A percentile compares a stretch with the other conserved stretches of the same genome.
phyloP scores from a whole-genome alignment of 2,329 filamentous ascomycete genomes.

The Colletotrichum sojae region DNA sequence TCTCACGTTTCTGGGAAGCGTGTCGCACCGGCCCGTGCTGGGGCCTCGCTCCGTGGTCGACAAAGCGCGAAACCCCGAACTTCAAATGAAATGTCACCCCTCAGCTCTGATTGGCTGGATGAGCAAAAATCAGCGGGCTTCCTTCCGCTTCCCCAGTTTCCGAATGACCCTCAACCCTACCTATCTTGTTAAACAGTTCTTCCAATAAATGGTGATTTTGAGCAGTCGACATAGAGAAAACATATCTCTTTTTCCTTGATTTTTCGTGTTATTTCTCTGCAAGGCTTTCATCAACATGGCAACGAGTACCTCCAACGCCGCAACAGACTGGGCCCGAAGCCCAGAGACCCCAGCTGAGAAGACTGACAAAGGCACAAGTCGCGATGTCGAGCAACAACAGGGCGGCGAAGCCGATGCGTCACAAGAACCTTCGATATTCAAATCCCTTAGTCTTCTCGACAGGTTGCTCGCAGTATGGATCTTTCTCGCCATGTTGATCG shows the following conservation, averaged over 20 bases:
- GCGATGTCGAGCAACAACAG: conserved; percentile 37
- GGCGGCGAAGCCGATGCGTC: neutral
- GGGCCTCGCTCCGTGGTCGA: neutral
- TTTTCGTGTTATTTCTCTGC: too few relatives aligned
- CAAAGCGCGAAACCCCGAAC: neutral
- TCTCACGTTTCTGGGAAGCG: neutral
- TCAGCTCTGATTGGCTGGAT: conserved; percentile 31
- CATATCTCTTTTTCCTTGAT: neutral
- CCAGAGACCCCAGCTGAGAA: neutral
- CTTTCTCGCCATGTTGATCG: conserved; percentile 81
- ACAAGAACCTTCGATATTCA: conserved; percentile 61
- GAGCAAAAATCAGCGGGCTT: neutral
- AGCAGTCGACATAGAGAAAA: neutral
- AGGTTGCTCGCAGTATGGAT: conserved; percentile 81
- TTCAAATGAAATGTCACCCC: conserved; percentile 36
- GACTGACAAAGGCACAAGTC: neutral
- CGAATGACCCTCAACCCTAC: neutral
- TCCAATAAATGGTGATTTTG: neutral
- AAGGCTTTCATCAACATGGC: too few relatives aligned
- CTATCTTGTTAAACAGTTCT: neutral
- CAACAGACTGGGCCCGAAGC: neutral
- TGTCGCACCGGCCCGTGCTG: conserved; percentile 1
- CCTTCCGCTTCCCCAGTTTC: neutral
- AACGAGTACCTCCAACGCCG: too few relatives aligned
- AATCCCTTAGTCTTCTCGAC: conserved; percentile 71